These are phyloP conservation scores for Chaetomium olivaceum DNA, from an alignment of 2,329 filamentous ascomycete species.

Conservation along the genomic window DNA sequence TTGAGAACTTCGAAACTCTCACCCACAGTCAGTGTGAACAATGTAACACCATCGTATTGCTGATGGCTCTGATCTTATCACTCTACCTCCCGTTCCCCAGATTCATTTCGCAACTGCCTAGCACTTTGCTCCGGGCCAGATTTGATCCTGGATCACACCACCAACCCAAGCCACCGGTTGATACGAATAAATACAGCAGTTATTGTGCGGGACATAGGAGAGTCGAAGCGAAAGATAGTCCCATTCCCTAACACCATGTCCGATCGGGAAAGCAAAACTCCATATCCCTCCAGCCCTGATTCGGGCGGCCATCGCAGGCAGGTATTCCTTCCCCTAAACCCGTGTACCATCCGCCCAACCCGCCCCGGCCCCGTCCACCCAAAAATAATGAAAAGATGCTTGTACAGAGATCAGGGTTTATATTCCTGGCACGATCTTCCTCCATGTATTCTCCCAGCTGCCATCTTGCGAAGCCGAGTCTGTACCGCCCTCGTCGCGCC, in stretches of 20 bases:
- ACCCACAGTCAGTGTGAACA: neutral
- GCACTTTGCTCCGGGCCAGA: neutral
- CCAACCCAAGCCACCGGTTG: neutral
- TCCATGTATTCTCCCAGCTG: conserved; percentile 24
- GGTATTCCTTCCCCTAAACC: conserved; percentile 14
- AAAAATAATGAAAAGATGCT: neutral
- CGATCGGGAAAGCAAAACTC: conserved; percentile 17
- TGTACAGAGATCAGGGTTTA: conserved; percentile 7
- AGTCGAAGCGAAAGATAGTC: conserved; percentile 1
- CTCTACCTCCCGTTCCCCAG: neutral
- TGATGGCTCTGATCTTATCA: neutral
- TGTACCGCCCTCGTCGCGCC: neutral
- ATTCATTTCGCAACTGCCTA: neutral
- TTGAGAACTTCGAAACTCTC: neutral
- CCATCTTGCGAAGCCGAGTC: conserved; percentile 5
- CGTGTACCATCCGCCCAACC: conserved; percentile 12
- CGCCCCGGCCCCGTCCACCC: neutral
- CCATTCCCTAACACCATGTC: neutral
- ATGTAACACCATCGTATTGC: neutral
- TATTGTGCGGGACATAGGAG: neutral
- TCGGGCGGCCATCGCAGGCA: conserved; percentile 8
- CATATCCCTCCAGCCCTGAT: conserved; percentile 14
- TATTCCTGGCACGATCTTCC: conserved; percentile 24
- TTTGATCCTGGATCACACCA: neutral
- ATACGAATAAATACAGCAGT: neutral